phyloP scores from a whole-genome alignment of 768 basidiomycete genomes.

The Phanerochaete sordida region DNA sequence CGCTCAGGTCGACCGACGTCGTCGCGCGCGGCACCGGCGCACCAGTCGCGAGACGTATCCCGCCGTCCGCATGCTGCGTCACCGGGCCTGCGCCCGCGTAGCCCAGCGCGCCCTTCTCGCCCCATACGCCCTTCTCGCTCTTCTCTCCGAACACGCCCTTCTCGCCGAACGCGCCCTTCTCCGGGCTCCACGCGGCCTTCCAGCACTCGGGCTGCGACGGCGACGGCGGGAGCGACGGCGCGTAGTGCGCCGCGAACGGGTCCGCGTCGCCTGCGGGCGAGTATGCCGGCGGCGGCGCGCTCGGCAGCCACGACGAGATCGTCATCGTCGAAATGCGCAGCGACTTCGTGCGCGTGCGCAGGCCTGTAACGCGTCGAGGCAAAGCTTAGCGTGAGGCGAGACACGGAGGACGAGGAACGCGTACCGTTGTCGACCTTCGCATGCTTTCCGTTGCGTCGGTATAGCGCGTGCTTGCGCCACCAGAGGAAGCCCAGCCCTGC shows the following conservation, averaged over 20 bases:
- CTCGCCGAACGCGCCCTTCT: no score
- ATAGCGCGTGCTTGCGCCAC: neutral
- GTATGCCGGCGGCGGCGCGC: neutral
- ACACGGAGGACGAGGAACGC: neutral
- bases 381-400: neutral
- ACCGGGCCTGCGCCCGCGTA: neutral
- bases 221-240: neutral
- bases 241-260: neutral
- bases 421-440: neutral
- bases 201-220: neutral
- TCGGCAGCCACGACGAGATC: neutral
- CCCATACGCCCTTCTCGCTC: no score
- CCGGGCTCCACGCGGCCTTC: neutral
- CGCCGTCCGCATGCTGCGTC: neutral
- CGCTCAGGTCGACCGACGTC: neutral
- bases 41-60: neutral
- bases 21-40: neutral
- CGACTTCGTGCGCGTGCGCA: neutral
- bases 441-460: neutral
- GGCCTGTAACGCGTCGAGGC: neutral
- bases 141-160: no score
- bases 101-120: neutral
- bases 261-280: neutral
- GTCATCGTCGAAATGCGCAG: neutral
- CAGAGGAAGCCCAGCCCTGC: neutral